Evolutionary conservation across 177 flowering plant genomes (phyloP).

Genomic region (Tripterygium wilfordii): DNA sequence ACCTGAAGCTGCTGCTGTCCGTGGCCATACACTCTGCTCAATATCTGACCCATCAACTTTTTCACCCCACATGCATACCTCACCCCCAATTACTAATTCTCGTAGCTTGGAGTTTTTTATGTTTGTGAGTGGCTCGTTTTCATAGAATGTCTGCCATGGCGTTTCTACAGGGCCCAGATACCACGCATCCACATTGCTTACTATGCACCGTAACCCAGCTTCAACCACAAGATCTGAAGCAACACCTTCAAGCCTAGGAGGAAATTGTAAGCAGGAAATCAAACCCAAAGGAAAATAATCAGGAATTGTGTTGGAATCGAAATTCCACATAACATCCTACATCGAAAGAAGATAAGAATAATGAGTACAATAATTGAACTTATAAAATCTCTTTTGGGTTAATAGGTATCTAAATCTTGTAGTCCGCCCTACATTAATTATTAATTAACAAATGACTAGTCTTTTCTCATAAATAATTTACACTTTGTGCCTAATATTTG

Average conservation of each 20-base stretch:
- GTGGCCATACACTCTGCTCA: slow-evolving; percentile 88
- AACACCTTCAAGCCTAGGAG: slow-evolving; percentile 81
- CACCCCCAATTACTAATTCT: slow-evolving; percentile 68
- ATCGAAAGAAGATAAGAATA: no score
- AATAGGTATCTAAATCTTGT: no score
- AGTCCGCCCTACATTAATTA: no score
- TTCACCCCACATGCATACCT: slow-evolving; percentile 94
- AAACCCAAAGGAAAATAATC: no score
- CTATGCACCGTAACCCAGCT: slow-evolving; percentile 74
- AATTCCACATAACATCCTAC: no score
- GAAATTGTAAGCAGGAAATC: no score
- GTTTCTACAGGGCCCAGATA: slow-evolving; percentile 72
- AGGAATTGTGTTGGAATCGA: no score
- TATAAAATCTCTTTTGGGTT: no score
- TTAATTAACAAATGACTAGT: no score
- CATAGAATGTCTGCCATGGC: slow-evolving; percentile 60
- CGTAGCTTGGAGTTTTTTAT: slow-evolving; percentile 54
- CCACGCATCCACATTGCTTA: slow-evolving; percentile 88
- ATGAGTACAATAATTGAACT: no score
- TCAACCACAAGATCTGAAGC: slow-evolving; percentile 59
- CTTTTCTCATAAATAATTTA: no score
- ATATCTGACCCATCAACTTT: slow-evolving; percentile 64
- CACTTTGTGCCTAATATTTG: no score
- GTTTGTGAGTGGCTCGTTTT: slow-evolving; percentile 66
- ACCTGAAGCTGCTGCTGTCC: slow-evolving; percentile 98